Evolutionary conservation across 1,139 yeast genomes (phyloP).

Genomic region (Lodderomyces oxycetoniae): DNA sequence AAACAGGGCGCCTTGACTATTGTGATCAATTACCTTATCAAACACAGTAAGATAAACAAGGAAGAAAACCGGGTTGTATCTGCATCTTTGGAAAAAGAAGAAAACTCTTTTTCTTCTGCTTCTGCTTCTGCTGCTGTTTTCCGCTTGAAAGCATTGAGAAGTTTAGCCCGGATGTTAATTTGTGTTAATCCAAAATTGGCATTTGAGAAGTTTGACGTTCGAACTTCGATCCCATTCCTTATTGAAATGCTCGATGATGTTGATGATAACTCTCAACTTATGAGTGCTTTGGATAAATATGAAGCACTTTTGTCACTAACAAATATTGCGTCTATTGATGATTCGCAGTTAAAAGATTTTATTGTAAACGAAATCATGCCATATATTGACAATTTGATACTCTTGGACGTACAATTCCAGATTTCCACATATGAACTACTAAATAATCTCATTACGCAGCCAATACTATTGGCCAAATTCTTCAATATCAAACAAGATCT

Average conservation of each 20-base stretch:
- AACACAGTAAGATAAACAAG: conserved; percentile 24
- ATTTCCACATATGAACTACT: conserved; percentile 46
- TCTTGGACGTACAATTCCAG: conserved; percentile 37
- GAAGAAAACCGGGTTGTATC: conserved; percentile 22
- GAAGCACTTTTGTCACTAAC: conserved; percentile 47
- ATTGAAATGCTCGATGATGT: conserved; percentile 32
- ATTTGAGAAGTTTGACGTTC: conserved; percentile 36
- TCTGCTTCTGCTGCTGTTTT: conserved; percentile 3
- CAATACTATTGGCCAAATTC: conserved; percentile 44
- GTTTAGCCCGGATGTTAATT: conserved; percentile 42
- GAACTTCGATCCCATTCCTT: conserved; percentile 44
- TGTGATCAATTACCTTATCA: conserved; percentile 33
- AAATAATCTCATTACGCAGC: conserved; percentile 42
- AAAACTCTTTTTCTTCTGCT: not conserved
- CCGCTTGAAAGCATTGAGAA: conserved; percentile 27
- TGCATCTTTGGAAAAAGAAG: conserved; percentile 9
- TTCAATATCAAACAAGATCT: conserved; percentile 37
- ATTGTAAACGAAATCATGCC: conserved; percentile 35
- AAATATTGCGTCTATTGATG: conserved; percentile 37
- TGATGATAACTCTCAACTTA: conserved; percentile 1
- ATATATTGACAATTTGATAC: conserved; percentile 32
- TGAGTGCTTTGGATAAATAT: conserved; percentile 36
- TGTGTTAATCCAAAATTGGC: conserved; percentile 37
- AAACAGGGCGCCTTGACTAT: conserved; percentile 44
- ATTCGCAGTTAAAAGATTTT: conserved; percentile 24